A percentile compares a stretch with the other conserved stretches of the same genome.
Evolutionary conservation across 805 yeast species (phyloP).

Genomic region (Metschnikowia cerradonensis): DNA sequence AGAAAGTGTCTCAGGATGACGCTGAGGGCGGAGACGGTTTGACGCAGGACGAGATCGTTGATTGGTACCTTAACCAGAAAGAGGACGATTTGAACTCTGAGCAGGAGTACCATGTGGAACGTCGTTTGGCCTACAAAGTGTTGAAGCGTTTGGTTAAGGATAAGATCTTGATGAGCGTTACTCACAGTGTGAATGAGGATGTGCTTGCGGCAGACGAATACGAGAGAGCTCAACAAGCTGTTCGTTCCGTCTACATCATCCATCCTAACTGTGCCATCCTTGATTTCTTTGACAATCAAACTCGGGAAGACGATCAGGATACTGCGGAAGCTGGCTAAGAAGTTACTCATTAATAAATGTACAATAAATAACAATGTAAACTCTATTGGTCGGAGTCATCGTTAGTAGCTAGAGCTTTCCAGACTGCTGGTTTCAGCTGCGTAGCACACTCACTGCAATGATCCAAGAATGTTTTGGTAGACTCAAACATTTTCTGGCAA

Average conservation of each 20-base stretch:
- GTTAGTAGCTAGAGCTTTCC: constrained; percentile 1
- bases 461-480: constrained; percentile 54
- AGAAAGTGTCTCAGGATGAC: constrained; percentile 52
- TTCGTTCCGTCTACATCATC: constrained; percentile 35
- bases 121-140: constrained; percentile 72
- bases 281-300: constrained; percentile 49
- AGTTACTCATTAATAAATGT: neutral
- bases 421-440: constrained; percentile 7
- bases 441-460: constrained; percentile 64
- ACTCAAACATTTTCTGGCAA: constrained; percentile 55
- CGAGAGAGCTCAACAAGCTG: constrained; percentile 7
- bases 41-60: constrained; percentile 63
- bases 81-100: constrained; percentile 71
- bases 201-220: constrained; percentile 13
- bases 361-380: constrained; percentile 2
- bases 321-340: neutral
- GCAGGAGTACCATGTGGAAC: constrained; percentile 65
- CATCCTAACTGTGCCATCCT: constrained; percentile 85
- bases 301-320: constrained; percentile 8
- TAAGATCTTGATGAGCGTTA: constrained; percentile 64
- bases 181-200: constrained; percentile 32
- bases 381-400: neutral
- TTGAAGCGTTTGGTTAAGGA: constrained; percentile 80
- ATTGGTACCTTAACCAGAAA: constrained; percentile 73
- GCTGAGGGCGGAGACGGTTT: constrained; percentile 54